These are phyloP conservation scores for Xylaria hypoxylon DNA, from an alignment of 2,329 filamentous ascomycete genomes.

Conservation along the genomic window DNA sequence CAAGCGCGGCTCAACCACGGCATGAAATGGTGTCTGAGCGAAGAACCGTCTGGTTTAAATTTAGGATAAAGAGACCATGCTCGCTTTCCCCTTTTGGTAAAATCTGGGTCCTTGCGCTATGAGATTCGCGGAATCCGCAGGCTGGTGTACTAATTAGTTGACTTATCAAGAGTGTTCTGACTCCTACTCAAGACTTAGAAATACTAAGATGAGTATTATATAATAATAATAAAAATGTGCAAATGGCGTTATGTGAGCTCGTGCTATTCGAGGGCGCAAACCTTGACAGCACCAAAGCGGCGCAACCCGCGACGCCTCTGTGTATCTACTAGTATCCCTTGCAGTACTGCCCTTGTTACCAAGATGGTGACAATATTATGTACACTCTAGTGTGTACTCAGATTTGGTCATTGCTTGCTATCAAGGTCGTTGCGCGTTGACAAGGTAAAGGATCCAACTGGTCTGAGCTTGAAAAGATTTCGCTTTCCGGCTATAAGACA, in stretches of 20 bases:
- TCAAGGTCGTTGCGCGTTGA: constrained; percentile 23
- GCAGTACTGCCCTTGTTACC: too few relatives aligned
- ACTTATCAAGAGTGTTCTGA: neutral
- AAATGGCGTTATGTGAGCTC: neutral
- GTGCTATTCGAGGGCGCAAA: constrained; percentile 15
- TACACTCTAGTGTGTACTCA: constrained; percentile 5
- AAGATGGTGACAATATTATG: constrained; percentile 9
- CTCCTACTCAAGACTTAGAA: constrained; percentile 4
- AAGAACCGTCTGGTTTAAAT: constrained; percentile 13
- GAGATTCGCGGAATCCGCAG: neutral
- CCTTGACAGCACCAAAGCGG: constrained; percentile 3
- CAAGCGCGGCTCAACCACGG: neutral
- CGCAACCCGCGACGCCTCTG: constrained; percentile 21
- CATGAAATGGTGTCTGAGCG: constrained; percentile 31
- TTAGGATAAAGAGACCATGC: constrained; percentile 16
- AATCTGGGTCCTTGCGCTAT: constrained; percentile 2
- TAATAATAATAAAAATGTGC: neutral
- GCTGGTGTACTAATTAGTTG: constrained; percentile 1
- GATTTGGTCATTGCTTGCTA: constrained; percentile 17
- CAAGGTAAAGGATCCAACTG: constrained; percentile 20
- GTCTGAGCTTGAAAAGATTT: constrained; percentile 21
- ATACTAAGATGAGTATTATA: neutral
- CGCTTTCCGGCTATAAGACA: constrained; percentile 23
- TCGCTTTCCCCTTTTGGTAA: neutral
- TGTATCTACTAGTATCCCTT: too few relatives aligned